Evolutionary conservation across 1,284 basidiomycete genomes (phyloP), one percentile per base, ranked within the genome.

Genomic region (Ceratobasidium sp.): DNA sequence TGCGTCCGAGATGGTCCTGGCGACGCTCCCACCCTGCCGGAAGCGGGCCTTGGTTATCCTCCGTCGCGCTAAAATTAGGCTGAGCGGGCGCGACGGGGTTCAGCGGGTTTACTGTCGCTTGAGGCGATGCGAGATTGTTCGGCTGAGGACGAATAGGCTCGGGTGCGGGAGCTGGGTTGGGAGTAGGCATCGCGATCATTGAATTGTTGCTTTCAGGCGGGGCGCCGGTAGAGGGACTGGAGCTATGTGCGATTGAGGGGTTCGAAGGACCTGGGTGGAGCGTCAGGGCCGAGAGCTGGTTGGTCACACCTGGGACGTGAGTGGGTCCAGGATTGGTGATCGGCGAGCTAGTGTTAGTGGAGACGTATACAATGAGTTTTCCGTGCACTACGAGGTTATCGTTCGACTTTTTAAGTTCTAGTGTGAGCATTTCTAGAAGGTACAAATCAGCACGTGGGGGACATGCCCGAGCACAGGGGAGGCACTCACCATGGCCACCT

Each of bases 21-120:
- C 98, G 90, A 74, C 97, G 90, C 83, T 99, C 98, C 96, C 97
- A 99, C 14, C 96, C 96, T 36, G 84, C 80, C 0, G 97, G 97
- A 36, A 99, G 85, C n/a, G 92, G 89, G 11, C 90, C 89, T 33
- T 90, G 87, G 86, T 93, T 85, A 84, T 89, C 88, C 60, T 93
- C 91, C 78, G 91, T 91, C 22, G 94, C 92, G 80, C 94, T 94
- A 83, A 95, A 95, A 81, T 95, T 94, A 78, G 91, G 89, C 79
- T 27, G 81, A 78, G 14, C 78, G 78, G 22, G 81, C 75, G 11
- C 78, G 54, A 69, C 79, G 77, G 36, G 78, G 67, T n/a, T 80
- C 51, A 41, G 79, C 76, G 45, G 80, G 29, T 81, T 62, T 24
- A 80, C 82, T 41, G 82, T 24, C 77, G 19, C 81, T 81, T 24